These are phyloP conservation scores for Cinnamomum chago DNA, from an alignment of 164 flowering plant genomes.

Conservation along the genomic window DNA sequence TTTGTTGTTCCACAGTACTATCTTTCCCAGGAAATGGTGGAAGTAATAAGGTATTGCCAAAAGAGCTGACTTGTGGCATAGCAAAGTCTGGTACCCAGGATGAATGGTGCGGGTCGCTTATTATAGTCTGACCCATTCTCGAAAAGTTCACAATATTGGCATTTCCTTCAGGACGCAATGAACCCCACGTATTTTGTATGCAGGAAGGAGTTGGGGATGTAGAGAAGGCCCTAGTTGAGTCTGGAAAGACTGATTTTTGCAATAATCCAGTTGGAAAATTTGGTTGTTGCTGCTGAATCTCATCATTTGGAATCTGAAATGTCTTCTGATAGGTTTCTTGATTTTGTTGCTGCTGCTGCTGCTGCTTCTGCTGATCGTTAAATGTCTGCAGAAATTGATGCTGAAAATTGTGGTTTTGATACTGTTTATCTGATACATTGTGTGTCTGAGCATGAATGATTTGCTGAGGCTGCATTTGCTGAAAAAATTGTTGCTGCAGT, in stretches of 20 bases:
- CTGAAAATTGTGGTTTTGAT: slow-evolving; percentile 28
- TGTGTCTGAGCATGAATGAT: slow-evolving; percentile 44
- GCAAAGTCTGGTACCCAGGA: slow-evolving; percentile 47
- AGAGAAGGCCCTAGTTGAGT: slow-evolving; percentile 36
- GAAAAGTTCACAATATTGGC: slow-evolving; percentile 25
- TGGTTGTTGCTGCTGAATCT: slow-evolving; percentile 46
- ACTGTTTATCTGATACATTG: slow-evolving; percentile 31
- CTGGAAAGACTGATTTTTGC: slow-evolving; percentile 45
- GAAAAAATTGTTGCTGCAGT: slow-evolving; percentile 42
- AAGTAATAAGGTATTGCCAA: slow-evolving; percentile 10
- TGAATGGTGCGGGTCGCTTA: slow-evolving; percentile 40
- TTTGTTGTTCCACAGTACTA: slow-evolving; percentile 38
- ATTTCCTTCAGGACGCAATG: slow-evolving; percentile 18
- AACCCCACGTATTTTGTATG: slow-evolving; percentile 43
- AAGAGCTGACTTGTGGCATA: slow-evolving; percentile 29
- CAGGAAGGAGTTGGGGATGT: slow-evolving; percentile 34
- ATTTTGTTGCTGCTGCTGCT: slow-evolving; percentile 26
- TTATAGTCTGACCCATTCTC: slow-evolving; percentile 37
- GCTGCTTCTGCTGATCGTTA: slow-evolving; percentile 36
- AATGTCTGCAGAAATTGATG: slow-evolving; percentile 39
- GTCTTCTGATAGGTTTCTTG: slow-evolving; percentile 34
- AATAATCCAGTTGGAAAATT: slow-evolving; percentile 35
- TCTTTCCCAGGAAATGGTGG: slow-evolving; percentile 18
- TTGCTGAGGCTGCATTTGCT: slow-evolving; percentile 39
- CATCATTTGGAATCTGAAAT: slow-evolving; percentile 42